Evolutionary conservation across 2,329 filamentous ascomycete genomes (phyloP).

Genomic region (Exophiala oligosperma): DNA sequence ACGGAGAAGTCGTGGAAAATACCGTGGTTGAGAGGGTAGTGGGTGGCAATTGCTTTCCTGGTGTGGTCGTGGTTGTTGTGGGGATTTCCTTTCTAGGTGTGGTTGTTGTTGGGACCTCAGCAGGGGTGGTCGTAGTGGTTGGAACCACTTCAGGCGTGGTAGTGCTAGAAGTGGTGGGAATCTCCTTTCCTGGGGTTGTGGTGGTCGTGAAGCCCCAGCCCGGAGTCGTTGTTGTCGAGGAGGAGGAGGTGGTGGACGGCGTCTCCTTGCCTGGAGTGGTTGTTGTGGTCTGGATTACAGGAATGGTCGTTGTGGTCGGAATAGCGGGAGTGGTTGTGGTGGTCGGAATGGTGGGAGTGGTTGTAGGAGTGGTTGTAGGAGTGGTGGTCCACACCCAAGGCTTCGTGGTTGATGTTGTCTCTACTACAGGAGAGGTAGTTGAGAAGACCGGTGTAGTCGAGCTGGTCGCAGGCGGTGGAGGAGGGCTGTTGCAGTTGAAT

Average conservation of each 20-base stretch:
- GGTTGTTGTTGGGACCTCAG: conserved; percentile 25
- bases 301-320: conserved; percentile 8
- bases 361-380: conserved; percentile 2
- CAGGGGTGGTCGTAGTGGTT: conserved; percentile 7
- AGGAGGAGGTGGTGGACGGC: conserved; percentile 4
- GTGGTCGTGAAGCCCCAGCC: not conserved
- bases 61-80: not conserved
- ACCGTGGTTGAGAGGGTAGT: not conserved
- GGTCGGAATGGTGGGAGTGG: conserved; percentile 7
- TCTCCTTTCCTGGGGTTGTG: not conserved
- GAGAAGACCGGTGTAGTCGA: conserved; percentile 30
- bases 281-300: conserved; percentile 14
- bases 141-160: conserved; percentile 6
- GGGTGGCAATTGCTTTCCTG: too few relatives aligned
- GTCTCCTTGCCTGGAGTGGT: conserved; percentile 2
- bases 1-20: not conserved
- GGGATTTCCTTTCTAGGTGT: conserved; percentile 4
- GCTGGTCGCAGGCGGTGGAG: conserved; percentile 34
- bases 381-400: not conserved
- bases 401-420: conserved; percentile 1
- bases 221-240: not conserved
- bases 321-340: conserved; percentile 5
- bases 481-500: conserved; percentile 65
- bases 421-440: conserved; percentile 7
- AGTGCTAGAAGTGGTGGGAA: conserved; percentile 2